Percentiles rank a stretch among this genome's conserved stretches.
Evolutionary conservation across 2,329 filamentous ascomycete genomes (phyloP).

Genomic region (Trichoderma pleuroti): DNA sequence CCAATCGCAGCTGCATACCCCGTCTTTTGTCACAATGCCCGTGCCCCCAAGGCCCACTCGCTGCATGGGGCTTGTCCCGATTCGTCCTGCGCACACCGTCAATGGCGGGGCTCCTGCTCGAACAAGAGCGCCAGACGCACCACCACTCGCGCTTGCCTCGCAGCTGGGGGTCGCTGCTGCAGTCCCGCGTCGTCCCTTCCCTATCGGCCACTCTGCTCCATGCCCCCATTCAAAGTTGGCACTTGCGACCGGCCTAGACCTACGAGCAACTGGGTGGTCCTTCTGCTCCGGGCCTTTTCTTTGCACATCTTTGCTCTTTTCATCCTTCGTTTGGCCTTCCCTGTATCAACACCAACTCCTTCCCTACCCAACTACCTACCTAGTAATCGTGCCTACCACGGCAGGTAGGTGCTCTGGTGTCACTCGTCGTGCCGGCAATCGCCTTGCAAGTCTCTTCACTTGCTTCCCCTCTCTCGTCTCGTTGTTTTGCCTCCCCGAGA

Average conservation of each 20-base stretch:
- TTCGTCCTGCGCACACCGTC: not conserved
- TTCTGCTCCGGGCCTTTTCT: slow-evolving; percentile 3
- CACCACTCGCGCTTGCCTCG: slow-evolving; percentile 13
- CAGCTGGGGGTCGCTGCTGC: not conserved
- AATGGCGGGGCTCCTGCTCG: slow-evolving; percentile 7
- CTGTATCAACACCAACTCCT: not conserved
- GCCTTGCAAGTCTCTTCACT: not conserved
- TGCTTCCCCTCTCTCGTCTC: not conserved
- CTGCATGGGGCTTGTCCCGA: not conserved
- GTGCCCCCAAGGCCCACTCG: slow-evolving; percentile 6
- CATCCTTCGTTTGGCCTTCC: slow-evolving; percentile 17
- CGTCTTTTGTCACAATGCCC: slow-evolving; percentile 7
- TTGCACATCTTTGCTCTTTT: slow-evolving; percentile 23
- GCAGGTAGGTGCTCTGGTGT: not conserved
- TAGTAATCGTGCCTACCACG: not conserved
- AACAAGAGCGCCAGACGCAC: not conserved
- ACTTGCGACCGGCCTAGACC: not conserved
- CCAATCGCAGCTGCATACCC: slow-evolving; percentile 8
- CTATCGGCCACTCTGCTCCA: not conserved
- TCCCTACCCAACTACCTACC: not conserved
- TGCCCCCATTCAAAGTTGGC: too few relatives aligned
- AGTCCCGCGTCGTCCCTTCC: slow-evolving; percentile 7
- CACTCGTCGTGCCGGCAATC: not conserved
- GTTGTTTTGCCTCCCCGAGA: not conserved
- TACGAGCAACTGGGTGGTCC: not conserved